Conservation (phyloP, 2,329 filamentous ascomycete genomes). For the Sporothrix schenckii region DNA sequence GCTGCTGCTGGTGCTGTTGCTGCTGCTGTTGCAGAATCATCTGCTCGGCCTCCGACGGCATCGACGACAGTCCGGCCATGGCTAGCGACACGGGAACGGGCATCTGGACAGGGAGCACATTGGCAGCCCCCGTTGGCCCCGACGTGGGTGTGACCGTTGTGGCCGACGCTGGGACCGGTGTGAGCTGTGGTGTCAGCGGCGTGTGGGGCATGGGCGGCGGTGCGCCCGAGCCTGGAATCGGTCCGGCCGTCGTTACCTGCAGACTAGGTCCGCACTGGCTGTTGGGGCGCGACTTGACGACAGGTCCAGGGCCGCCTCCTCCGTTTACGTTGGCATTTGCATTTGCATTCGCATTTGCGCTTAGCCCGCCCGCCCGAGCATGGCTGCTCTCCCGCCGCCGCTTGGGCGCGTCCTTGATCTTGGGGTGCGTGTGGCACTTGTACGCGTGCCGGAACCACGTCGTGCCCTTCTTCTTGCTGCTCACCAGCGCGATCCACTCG, state of each 20-base stretch:
- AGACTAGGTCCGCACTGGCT: slow-evolving; percentile 22
- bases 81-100: slow-evolving; percentile 25
- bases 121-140: too few relatives aligned
- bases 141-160: slow-evolving; percentile 5
- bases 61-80: slow-evolving; percentile 24
- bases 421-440: slow-evolving; percentile 76
- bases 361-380: slow-evolving; percentile 45
- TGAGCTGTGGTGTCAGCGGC: slow-evolving; percentile 52
- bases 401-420: slow-evolving; percentile 72
- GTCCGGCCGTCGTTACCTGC: slow-evolving; percentile 37
- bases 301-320: neutral
- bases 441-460: slow-evolving; percentile 90
- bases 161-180: slow-evolving; percentile 39
- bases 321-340: too few relatives aligned
- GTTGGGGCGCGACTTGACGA: slow-evolving; percentile 23
- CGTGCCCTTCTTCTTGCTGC: slow-evolving; percentile 89
- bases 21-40: slow-evolving; percentile 30
- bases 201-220: slow-evolving; percentile 45
- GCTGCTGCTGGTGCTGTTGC: slow-evolving; percentile 32
- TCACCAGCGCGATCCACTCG: slow-evolving; percentile 79
- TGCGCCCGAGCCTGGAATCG: slow-evolving; percentile 39
- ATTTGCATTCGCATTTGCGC: neutral
- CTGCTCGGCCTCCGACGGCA: slow-evolving; percentile 23
- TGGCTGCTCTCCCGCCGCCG: slow-evolving; percentile 65
- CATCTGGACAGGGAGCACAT: slow-evolving; percentile 17